A percentile compares a stretch with the other conserved stretches of the same genome.
These are phyloP conservation scores for Neofusicoccum kwambonambiense DNA, from an alignment of 2,329 filamentous ascomycete species.

Conservation along the genomic window DNA sequence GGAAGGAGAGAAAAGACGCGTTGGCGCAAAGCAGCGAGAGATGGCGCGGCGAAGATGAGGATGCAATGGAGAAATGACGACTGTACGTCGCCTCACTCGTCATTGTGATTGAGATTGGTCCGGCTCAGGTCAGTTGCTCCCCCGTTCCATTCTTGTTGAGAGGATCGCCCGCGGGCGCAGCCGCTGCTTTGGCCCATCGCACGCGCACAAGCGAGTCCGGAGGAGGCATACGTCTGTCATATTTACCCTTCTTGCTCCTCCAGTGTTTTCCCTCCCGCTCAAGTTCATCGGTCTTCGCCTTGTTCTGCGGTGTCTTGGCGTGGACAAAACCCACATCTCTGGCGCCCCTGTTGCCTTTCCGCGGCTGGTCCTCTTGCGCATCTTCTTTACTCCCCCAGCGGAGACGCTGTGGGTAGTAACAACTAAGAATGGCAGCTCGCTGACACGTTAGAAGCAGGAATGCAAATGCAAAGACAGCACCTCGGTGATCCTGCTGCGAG, in stretches of 20 bases:
- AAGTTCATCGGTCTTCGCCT: too few species aligned
- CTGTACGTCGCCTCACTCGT: too few species aligned
- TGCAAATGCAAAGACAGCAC: neutral
- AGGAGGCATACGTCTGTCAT: too few species aligned
- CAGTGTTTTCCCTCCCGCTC: neutral
- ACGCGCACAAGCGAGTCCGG: neutral
- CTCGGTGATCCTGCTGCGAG: neutral
- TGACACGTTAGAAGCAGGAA: neutral
- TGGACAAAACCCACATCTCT: too few species aligned
- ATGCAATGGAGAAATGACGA: too few species aligned
- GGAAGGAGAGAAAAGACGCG: too few species aligned
- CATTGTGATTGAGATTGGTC: neutral
- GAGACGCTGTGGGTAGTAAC: neutral
- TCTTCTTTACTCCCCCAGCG: neutral
- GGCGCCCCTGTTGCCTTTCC: neutral
- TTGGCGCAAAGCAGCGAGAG: too few species aligned
- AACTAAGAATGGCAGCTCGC: too few species aligned
- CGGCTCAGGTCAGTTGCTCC: neutral
- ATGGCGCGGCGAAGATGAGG: too few species aligned
- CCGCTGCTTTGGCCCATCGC: neutral
- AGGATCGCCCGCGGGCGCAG: neutral
- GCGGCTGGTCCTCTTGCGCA: neutral
- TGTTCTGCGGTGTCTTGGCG: too few species aligned
- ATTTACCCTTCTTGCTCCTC: neutral
- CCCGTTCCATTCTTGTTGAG: neutral